A percentile compares a stretch with the other conserved stretches of the same genome.
phyloP scores from a whole-genome alignment of 805 yeast genomes.

The Metschnikowia gelsemii region DNA sequence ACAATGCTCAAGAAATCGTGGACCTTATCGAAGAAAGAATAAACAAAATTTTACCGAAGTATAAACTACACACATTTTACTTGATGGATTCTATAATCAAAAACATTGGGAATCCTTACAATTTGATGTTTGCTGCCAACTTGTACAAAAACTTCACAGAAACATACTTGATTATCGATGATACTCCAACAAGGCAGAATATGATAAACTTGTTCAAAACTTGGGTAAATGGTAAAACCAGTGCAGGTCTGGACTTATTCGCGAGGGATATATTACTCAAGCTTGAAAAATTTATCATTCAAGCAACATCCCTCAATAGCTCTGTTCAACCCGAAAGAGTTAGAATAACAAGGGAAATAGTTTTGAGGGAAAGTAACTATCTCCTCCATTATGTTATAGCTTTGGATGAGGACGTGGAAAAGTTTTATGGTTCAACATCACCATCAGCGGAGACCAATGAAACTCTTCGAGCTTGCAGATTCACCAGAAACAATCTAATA shows the following conservation, averaged over 20 bases:
- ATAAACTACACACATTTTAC: constrained; percentile 35
- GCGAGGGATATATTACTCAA: constrained; percentile 28
- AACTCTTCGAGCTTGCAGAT: constrained; percentile 17
- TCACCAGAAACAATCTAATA: constrained; percentile 30
- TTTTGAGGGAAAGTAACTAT: constrained; percentile 37
- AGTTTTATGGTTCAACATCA: constrained; percentile 13
- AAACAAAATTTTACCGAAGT: constrained; percentile 37
- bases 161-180: constrained; percentile 40
- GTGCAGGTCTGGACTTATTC: constrained; percentile 35
- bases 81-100: constrained; percentile 44
- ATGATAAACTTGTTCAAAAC: constrained; percentile 43
- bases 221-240: constrained; percentile 38
- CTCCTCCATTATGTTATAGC: constrained; percentile 37
- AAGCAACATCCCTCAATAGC: constrained; percentile 32
- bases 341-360: constrained; percentile 27
- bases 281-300: constrained; percentile 41
- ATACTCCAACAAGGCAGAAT: constrained; percentile 38
- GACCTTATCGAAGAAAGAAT: constrained; percentile 38
- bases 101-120: constrained; percentile 45
- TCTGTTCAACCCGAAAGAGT: constrained; percentile 12
- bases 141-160: constrained; percentile 39
- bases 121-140: constrained; percentile 35
- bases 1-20: constrained; percentile 33
- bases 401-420: constrained; percentile 28
- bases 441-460: constrained; percentile 8